Evolutionary conservation across 192 early-diverging fungal species (phyloP), one percentile per base, ranked within the genome.

Genomic region (Dimargaris xerosporica): DNA sequence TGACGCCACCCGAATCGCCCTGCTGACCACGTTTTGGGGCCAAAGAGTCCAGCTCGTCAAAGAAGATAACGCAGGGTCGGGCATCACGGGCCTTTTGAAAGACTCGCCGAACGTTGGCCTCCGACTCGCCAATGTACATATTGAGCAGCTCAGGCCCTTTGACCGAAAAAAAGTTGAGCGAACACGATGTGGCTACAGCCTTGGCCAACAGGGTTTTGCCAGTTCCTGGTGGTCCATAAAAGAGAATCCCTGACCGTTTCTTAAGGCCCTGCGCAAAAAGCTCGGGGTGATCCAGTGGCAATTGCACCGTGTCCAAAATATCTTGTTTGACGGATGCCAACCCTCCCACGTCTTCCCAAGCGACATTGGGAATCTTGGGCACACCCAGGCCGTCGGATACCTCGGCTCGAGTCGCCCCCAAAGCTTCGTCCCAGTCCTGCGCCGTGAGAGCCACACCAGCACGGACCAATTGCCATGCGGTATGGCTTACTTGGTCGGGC

Each of bases 41-140:
- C 13, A 99, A 87, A 3, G 92, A 94, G 77, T 99, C 97, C 69
- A 99, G 69, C 67, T 99, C 97, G 66, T 99, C 97, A 69, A 99
- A 98, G 71, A 99, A 99, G 41, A 99, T 90, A 3, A 99, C 92
- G 67, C 94, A 98, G 1, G 97, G 97, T 39, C 89, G 86, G 16
- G 97, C 97, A 69, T 97, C 94, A 50, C 97, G 80, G 3, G 97
- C 97, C 51, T 83, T 78, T 66, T 97, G 91, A 74, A 99, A 99
- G 28, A 99, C 90, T 45, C 86, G 75, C 0, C 97, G 82, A 1
- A 99, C 97, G 64, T 99, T 98, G 1, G 90, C 89, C 73, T 99
- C 97, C 30, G 91, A 94, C 73, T 99, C 97, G 65, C 97, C 97
- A 71, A 99, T 94, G 67, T 99, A 99, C 84, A 96, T 93, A 74